Base-by-base conservation (phyloP, 352 stramenopile species). In the Pythium aquatile region DNA sequence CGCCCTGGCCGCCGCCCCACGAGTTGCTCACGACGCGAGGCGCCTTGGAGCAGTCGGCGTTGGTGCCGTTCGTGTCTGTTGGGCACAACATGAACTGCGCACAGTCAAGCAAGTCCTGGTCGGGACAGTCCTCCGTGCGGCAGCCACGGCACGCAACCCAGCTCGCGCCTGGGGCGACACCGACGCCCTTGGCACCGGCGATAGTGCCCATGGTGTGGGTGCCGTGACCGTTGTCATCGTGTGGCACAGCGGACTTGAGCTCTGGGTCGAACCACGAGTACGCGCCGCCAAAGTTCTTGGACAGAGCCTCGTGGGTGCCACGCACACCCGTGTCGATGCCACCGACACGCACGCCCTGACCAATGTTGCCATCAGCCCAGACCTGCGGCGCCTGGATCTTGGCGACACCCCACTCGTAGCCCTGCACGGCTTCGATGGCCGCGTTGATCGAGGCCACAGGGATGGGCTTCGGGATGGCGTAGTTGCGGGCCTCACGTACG, bases 251-350 rank as follows among this genome's bases (percentile, higher is more conserved):
- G 2, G 10, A 30, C 65, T 54, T 58, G 39, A n/a, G 46, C 44
- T 76, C 71, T 0, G 74, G 73, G 17, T 78, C 67, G 20, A 59
- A 80, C 66, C 61, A 63, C n/a, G 63, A 64, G 44, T 72, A 63
- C 8, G 14, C 16, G 11, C 32, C 30, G 24, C 42, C 53, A 16
- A 46, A 68, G 53, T 62, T 68, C 13, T 39, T 49, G 40, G 47
- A 33, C 9, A 76, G 54, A 0, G 42, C 33, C 17, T 64, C 40
- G 55, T 76, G 70, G 5, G 66, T 54, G 52, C 44, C 56, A 1
- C 66, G 66, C 42, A 68, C 65, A 13, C 66, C 66, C 13, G 61
- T 65, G 55, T 76, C 70, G 55, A 76, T 74, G 24, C n/a, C 55
- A 5, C 53, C 58, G 20, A 75, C 55, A 11, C 61, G 55, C 48